A percentile compares a stretch with the other conserved stretches of the same genome.
Evolutionary conservation across 106 monocot genomes (phyloP).

Genomic region (Dioscorea zingiberensis): DNA sequence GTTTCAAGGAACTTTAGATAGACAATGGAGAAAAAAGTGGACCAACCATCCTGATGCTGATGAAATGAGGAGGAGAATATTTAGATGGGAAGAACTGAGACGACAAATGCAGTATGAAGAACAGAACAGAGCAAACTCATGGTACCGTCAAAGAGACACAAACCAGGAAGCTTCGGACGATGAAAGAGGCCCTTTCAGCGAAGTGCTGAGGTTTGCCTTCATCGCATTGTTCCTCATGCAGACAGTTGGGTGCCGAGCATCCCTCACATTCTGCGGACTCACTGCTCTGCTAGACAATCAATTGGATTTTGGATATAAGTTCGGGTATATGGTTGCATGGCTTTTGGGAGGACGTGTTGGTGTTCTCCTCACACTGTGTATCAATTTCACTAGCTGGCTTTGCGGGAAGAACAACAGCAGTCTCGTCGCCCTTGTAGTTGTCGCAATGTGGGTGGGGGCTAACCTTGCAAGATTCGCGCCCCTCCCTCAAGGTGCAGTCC

Average conservation of each 20-base stretch:
- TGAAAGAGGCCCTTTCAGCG: conserved; percentile 35
- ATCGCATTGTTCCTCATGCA: conserved; percentile 45
- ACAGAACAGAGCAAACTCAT: conserved; percentile 10
- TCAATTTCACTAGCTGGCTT: conserved; percentile 62
- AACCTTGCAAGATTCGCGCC: conserved; percentile 40
- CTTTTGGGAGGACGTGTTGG: conserved; percentile 52
- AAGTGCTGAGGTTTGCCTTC: conserved; percentile 47
- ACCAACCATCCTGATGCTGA: conserved; percentile 18
- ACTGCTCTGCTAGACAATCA: conserved; percentile 39
- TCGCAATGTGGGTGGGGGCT: conserved; percentile 68
- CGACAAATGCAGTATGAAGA: conserved; percentile 24
- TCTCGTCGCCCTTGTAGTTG: conserved; percentile 36
- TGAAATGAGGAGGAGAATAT: conserved; percentile 18
- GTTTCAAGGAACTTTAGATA: conserved; percentile 8
- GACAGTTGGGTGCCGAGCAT: conserved; percentile 27
- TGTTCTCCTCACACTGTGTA: conserved; percentile 45
- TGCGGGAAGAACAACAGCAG: conserved; percentile 70
- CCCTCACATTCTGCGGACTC: conserved; percentile 35
- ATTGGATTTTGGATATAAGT: conserved; percentile 69
- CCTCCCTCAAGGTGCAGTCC: conserved; percentile 66
- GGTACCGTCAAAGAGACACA: conserved; percentile 9
- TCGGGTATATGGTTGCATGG: conserved; percentile 61
- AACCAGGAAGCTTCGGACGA: conserved; percentile 7
- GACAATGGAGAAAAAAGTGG: conserved; percentile 12
- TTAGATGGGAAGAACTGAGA: conserved; percentile 54